Conservation (phyloP, 1,139 yeast species). For the Saccharomyces hybrid region DNA sequence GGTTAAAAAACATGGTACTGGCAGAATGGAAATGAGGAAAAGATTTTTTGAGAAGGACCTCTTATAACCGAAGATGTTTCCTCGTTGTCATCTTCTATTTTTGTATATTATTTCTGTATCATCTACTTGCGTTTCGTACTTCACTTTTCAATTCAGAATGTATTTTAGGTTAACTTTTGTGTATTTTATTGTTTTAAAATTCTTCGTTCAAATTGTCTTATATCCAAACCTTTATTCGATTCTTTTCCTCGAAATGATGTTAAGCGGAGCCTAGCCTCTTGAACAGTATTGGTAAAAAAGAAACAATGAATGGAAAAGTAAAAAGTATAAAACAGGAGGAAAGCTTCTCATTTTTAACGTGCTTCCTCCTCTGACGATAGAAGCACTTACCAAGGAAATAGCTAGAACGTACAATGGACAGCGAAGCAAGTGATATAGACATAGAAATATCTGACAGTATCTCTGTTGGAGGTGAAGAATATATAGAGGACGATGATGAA, state of each 20-base stretch:
- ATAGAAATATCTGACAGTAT: slow-evolving; percentile 6
- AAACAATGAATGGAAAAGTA: not conserved
- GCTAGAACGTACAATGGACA: slow-evolving; percentile 6
- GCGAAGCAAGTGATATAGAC: slow-evolving; percentile 12
- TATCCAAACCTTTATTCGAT: too few relatives aligned
- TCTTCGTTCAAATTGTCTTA: not conserved
- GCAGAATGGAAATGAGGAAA: slow-evolving; percentile 36
- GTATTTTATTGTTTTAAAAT: not conserved
- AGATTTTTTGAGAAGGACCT: slow-evolving; percentile 34
- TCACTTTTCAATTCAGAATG: not conserved
- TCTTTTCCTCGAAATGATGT: too few relatives aligned
- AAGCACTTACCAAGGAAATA: not conserved
- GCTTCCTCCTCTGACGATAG: not conserved
- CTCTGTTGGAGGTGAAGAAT: slow-evolving; percentile 12
- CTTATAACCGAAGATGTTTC: slow-evolving; percentile 8
- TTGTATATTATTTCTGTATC: not conserved
- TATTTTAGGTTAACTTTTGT: not conserved
- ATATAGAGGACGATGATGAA: slow-evolving; percentile 11
- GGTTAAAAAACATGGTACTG: slow-evolving; percentile 34
- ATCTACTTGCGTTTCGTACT: not conserved
- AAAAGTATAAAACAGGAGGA: not conserved
- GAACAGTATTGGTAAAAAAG: not conserved
- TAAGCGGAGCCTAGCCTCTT: too few relatives aligned
- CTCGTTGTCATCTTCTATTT: too few relatives aligned
- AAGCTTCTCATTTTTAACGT: not conserved